These are phyloP conservation scores for Seminavis robusta DNA, from an alignment of 108 stramenopile species.

Conservation along the genomic window DNA sequence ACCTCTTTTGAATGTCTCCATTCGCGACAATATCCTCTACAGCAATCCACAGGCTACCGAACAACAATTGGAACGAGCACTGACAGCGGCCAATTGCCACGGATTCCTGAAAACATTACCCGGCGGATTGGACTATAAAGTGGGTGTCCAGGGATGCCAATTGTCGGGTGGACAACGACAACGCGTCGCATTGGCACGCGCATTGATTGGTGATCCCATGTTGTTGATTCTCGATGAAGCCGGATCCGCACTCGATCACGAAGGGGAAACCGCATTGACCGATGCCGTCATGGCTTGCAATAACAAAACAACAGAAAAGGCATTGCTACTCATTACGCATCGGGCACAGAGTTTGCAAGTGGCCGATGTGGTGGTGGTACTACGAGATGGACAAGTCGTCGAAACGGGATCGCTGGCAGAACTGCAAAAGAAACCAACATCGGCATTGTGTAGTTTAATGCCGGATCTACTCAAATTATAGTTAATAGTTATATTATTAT, in stretches of 20 bases:
- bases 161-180: constrained; percentile 96
- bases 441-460: constrained; percentile 47
- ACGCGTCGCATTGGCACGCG: constrained; percentile 92
- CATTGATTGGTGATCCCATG: constrained; percentile 82
- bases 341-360: constrained; percentile 57
- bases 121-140: constrained; percentile 71
- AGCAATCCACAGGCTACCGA: constrained; percentile 49
- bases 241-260: constrained; percentile 66
- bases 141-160: constrained; percentile 82
- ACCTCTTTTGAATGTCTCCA: constrained; percentile 67
- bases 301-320: constrained; percentile 24
- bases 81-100: constrained; percentile 63
- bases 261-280: constrained; percentile 67
- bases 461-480: constrained; percentile 49
- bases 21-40: constrained; percentile 81
- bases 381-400: constrained; percentile 61
- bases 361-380: constrained; percentile 63
- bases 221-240: constrained; percentile 93
- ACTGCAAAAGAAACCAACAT: constrained; percentile 27
- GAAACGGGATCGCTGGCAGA: constrained; percentile 44
- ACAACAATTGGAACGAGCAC: constrained; percentile 44
- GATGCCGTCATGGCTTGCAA: constrained; percentile 68
- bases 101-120: constrained; percentile 67
- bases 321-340: constrained; percentile 73
- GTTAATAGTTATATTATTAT: too few species aligned